Evolutionary conservation across 2,329 filamentous ascomycete species (phyloP), one percentile per base, ranked within the genome.

Genomic region (Fusarium sp.): DNA sequence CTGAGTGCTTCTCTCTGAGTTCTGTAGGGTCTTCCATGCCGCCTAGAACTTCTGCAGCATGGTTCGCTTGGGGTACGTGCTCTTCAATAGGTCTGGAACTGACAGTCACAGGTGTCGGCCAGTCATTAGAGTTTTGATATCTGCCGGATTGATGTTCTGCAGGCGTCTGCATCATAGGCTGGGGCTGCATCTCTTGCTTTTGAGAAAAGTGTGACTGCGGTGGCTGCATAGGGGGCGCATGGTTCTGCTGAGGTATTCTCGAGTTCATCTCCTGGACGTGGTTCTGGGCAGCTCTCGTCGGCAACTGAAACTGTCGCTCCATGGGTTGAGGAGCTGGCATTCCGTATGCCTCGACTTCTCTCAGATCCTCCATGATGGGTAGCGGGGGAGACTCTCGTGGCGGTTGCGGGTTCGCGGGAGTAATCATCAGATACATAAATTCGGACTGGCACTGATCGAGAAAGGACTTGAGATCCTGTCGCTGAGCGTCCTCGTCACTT

Each of bases 361-460:
- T 83, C n/a, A 90, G 74, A 62, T 91, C 90, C 57, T 91, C 90
- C 29, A 90, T 85, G 46, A 89, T 83, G 11, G 89, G 89, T 12
- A 90, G 79, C 3, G 86, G 88, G 6, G 88, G 88, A 2, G 89
- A 90, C 27, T 92, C 90, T 79, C 90, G 86, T n/a, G 90, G 90
- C 2, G 90, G 90, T 46, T 88, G 83, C 5, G 90, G 90, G 79
- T 92, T 92, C 44, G 90, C 90, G 2, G 90, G 90, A 1, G 90
- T 90, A 59, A 91, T 87, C 90, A 92, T 91, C 16, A 92, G 85
- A 76, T 92, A 92, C 71, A 90, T 91, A 68, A 92, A 91, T 77
- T 92, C 90, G 73, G 87, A 86, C 80, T 91, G 86, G 80, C 90
- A 91, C 78, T 91, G 89, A 72, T 92, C 90, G 70, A 92, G 84